Percentiles rank a stretch among this genome's conserved stretches.
Evolutionary conservation across 805 yeast species (phyloP).

Genomic region (Metschnikowia sp.): DNA sequence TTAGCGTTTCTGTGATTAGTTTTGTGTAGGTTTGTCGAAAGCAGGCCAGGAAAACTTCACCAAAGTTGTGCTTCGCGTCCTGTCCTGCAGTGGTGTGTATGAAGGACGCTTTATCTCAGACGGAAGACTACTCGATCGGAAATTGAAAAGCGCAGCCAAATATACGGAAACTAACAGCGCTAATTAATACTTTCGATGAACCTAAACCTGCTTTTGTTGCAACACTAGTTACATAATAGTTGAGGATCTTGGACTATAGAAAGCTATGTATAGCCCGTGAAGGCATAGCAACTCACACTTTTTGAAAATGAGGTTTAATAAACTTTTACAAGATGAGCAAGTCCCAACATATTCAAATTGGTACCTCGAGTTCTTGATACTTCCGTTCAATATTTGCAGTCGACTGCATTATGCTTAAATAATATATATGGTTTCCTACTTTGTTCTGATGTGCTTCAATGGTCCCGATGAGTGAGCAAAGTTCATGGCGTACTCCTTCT

Average conservation of each 20-base stretch:
- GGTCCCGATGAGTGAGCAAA: slow-evolving; percentile 67
- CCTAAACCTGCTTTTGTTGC: too few relatives aligned
- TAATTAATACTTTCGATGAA: too few relatives aligned
- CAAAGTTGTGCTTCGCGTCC: slow-evolving; percentile 11
- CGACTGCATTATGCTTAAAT: slow-evolving; percentile 9
- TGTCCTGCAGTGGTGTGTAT: slow-evolving; percentile 9
- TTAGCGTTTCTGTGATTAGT: background rate
- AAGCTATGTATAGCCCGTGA: too few relatives aligned
- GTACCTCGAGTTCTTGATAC: background rate
- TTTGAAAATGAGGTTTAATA: too few relatives aligned
- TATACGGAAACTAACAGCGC: too few relatives aligned
- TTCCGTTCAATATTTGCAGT: background rate
- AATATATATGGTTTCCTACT: slow-evolving; percentile 33
- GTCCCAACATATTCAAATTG: too few relatives aligned
- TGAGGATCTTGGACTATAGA: too few relatives aligned
- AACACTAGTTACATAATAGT: too few relatives aligned
- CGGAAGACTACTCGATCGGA: too few relatives aligned
- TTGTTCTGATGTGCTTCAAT: slow-evolving; percentile 77
- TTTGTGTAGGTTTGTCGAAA: background rate
- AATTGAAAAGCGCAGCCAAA: too few relatives aligned
- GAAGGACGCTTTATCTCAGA: background rate
- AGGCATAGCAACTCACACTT: too few relatives aligned
- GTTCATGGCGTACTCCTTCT: slow-evolving; percentile 72
- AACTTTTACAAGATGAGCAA: too few relatives aligned
- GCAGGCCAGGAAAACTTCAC: slow-evolving; percentile 2